Base-by-base conservation (phyloP, 805 yeast species). In the Ogataea saltuana region DNA sequence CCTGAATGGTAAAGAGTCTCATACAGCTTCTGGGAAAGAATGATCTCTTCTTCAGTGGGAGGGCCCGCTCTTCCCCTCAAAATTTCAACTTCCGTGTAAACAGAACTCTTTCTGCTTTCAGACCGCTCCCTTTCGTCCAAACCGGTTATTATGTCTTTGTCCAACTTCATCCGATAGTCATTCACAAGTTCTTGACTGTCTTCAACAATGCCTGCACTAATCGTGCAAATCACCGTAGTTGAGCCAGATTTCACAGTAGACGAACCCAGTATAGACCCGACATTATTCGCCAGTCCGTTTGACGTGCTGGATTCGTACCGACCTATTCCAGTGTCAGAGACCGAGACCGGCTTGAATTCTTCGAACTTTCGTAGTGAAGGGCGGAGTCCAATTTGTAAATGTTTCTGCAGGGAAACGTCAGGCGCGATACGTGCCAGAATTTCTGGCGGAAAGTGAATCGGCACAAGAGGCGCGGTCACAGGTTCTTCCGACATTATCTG, bases 31-130 rank as follows among this genome's bases (percentile, higher is more conserved):
- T 87, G 95, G 1, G 87, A 77, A 16, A 84, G 56, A 22, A 76
- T 78, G 81, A 85, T 86, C 59, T 88, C 96, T 64, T 88, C 96
- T 53, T 82, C 86, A 1, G 90, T 80, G 21, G 96, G 95, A 1
- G 88, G 86, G 11, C 95, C 93, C 7, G 68, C 60, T 41, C 88
- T 71, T 22, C 96, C 96, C 41, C 89, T 69, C 44, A 81, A 77
- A 8, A 87, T 78, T 49, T 85, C 89, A 6, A 88, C 88, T 12
- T 83, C 80, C 0, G 95, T 91, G 58, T 77, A 85, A 0, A 87
- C 70, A 1, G 76, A 61, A 0, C 74, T 69, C 22, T 64, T 69
- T 1, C 56, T 48, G 9, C 31, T 43, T 2, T 61, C 56, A 3
- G 50, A 54, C 12, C 41, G 32, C 5, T 40, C 37, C 4, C 44